A percentile compares a stretch with the other conserved stretches of the same genome.
phyloP scores from a whole-genome alignment of 805 yeast genomes.

The Nakazawaea ishiwadae region DNA sequence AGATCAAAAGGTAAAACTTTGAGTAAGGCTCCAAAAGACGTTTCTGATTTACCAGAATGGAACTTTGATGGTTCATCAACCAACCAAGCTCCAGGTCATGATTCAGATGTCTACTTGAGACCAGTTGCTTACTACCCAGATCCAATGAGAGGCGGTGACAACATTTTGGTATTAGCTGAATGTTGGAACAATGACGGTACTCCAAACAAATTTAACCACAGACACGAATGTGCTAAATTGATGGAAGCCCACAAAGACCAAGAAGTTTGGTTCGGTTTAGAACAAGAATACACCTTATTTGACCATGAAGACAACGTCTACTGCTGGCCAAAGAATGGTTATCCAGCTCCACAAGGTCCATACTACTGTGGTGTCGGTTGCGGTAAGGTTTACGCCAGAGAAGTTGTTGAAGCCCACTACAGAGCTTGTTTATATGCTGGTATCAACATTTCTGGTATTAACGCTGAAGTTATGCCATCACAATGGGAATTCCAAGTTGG shows the following conservation, averaged over 20 bases:
- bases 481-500: slow-evolving; percentile 99
- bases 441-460: slow-evolving; percentile 87
- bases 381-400: slow-evolving; percentile 97
- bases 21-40: slow-evolving; percentile 55
- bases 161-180: slow-evolving; percentile 90
- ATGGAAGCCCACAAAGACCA: slow-evolving; percentile 87
- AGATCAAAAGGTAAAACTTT: slow-evolving; percentile 95
- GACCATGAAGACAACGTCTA: slow-evolving; percentile 86
- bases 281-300: slow-evolving; percentile 96
- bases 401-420: slow-evolving; percentile 98
- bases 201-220: slow-evolving; percentile 97
- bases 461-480: slow-evolving; percentile 99
- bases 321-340: slow-evolving; percentile 99
- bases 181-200: slow-evolving; percentile 99
- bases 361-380: slow-evolving; percentile 99
- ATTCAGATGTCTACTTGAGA: slow-evolving; percentile 91
- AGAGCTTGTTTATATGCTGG: slow-evolving; percentile 96
- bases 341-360: slow-evolving; percentile 99
- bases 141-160: slow-evolving; percentile 97
- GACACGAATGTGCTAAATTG: slow-evolving; percentile 93
- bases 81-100: slow-evolving; percentile 97
- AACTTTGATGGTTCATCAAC: slow-evolving; percentile 99
- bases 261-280: slow-evolving; percentile 95
- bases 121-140: slow-evolving; percentile 96
- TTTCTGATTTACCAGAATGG: slow-evolving; percentile 97